Percentiles rank a stretch among this genome's conserved stretches.
Evolutionary conservation across 371 early-diverging fungal species (phyloP).

Genomic region (Umbelopsis sp.): DNA sequence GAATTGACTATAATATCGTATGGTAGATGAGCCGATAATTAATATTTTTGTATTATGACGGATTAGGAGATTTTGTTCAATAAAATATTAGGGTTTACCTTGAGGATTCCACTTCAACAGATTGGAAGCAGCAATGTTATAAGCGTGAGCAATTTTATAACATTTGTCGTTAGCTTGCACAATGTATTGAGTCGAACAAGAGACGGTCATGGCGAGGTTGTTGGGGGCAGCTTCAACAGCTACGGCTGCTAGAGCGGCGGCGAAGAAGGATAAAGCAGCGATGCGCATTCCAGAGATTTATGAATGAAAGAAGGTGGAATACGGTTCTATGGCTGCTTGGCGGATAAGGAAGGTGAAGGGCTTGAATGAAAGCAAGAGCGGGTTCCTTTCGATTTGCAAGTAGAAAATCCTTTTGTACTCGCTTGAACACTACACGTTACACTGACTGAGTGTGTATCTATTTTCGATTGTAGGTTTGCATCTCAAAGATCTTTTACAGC

Average conservation of each 20-base stretch:
- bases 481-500: neutral
- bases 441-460: conserved; percentile 12
- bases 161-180: conserved; percentile 32
- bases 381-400: neutral
- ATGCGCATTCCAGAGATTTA: conserved; percentile 16
- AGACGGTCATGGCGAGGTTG: conserved; percentile 12
- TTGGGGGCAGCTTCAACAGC: conserved; percentile 29
- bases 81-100: conserved; percentile 14
- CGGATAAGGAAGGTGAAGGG: neutral
- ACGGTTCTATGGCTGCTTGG: neutral
- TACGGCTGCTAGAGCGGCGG: conserved; percentile 28
- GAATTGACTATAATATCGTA: conserved; percentile 23
- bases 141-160: conserved; percentile 20
- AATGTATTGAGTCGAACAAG: conserved; percentile 25
- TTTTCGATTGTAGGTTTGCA: neutral
- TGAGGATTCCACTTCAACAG: conserved; percentile 22
- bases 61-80: neutral
- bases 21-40: neutral
- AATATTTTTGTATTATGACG: neutral
- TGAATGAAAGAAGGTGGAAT: neutral
- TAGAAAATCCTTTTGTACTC: neutral
- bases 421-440: neutral
- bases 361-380: neutral
- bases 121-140: conserved; percentile 8
- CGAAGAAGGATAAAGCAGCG: conserved; percentile 27